A percentile compares a stretch with the other conserved stretches of the same genome.
Evolutionary conservation across 1,284 basidiomycete species (phyloP).

Genomic region (Ustilago cynodontis): DNA sequence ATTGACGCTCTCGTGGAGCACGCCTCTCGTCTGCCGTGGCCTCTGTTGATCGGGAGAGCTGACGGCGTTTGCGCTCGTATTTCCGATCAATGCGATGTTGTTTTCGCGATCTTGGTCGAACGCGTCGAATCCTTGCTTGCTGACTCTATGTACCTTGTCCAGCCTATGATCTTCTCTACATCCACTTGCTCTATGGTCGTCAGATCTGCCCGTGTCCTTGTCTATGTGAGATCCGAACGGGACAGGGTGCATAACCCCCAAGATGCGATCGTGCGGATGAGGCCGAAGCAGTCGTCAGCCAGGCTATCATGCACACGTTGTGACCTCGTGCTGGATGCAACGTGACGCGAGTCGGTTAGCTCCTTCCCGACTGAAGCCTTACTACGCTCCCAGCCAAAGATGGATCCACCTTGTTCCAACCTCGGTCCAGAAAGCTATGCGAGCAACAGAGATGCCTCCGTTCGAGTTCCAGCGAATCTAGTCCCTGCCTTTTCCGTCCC

Average conservation of each 20-base stretch:
- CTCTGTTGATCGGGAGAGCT: not conserved
- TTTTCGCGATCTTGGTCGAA: conserved; percentile 10
- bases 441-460: not conserved
- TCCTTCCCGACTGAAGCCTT: not conserved
- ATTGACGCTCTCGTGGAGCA: conserved; percentile 18
- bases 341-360: not conserved
- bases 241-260: conserved; percentile 10
- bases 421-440: not conserved
- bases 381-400: not conserved
- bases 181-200: not conserved
- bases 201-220: not conserved
- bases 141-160: no score
- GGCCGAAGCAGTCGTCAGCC: not conserved
- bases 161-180: no score
- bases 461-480: not conserved
- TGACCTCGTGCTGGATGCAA: not conserved
- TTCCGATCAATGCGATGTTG: not conserved
- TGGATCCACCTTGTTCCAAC: not conserved
- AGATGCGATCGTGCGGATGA: not conserved
- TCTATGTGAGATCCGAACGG: conserved; percentile 12
- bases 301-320: not conserved
- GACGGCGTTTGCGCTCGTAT: not conserved
- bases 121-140: not conserved
- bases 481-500: not conserved
- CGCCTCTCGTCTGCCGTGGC: conserved; percentile 7